Evolutionary conservation across 768 basidiomycete genomes (phyloP).

Genomic region (Macrolepiota dolichaula): DNA sequence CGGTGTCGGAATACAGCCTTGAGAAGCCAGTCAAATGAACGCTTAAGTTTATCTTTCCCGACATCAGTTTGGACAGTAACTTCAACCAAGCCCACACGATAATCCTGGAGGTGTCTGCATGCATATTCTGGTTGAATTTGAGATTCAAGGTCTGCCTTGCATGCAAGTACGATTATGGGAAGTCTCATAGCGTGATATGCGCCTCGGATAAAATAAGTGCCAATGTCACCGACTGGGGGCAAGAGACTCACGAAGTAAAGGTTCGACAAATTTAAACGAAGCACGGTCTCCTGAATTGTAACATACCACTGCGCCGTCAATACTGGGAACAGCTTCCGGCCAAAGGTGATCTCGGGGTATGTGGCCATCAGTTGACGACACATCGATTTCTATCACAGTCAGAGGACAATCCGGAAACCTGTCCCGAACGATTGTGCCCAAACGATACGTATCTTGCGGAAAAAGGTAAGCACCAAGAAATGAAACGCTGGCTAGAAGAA

Average conservation of each 20-base stretch:
- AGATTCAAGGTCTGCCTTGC: constrained; percentile 74
- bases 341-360: constrained; percentile 28
- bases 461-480: background rate
- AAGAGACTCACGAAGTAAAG: constrained; percentile 62
- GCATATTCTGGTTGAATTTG: constrained; percentile 57
- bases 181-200: constrained; percentile 54
- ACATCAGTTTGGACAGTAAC: constrained; percentile 53
- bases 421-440: constrained; percentile 16
- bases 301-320: constrained; percentile 83
- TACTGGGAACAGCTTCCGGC: constrained; percentile 52
- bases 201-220: constrained; percentile 38
- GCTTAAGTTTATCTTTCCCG: constrained; percentile 71
- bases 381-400: constrained; percentile 54
- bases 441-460: constrained; percentile 27
- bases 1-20: constrained; percentile 49
- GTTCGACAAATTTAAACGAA: constrained; percentile 66
- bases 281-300: constrained; percentile 67
- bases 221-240: background rate
- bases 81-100: constrained; percentile 78
- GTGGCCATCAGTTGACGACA: constrained; percentile 31
- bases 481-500: background rate
- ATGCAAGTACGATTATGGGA: constrained; percentile 75
- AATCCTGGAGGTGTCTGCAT: constrained; percentile 45
- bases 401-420: constrained; percentile 37
- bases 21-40: constrained; percentile 72